Percentiles rank a stretch among this genome's conserved stretches.
Conservation (phyloP, 257 asterid species). For the Thymus quinquecostatus region DNA sequence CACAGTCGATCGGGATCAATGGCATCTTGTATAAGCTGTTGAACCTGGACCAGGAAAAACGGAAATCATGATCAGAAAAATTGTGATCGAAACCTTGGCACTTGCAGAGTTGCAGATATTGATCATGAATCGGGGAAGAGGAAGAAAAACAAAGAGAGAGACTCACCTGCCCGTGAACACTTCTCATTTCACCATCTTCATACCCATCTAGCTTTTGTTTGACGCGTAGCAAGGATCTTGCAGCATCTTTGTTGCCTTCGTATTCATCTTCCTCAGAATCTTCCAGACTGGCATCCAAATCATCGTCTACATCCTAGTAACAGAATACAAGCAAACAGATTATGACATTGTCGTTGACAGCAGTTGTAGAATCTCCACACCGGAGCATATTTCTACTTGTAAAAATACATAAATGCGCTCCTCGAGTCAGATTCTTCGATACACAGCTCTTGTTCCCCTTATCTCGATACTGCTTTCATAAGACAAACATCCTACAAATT, state of each 20-base stretch:
- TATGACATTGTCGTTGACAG: not conserved
- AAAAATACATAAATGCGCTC: not conserved
- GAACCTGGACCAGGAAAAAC: slow-evolving; percentile 58
- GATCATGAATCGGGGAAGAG: not conserved
- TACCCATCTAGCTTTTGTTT: slow-evolving; percentile 99
- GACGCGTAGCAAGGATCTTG: slow-evolving; percentile 96
- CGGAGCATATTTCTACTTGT: not conserved
- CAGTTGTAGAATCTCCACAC: slow-evolving; percentile 9
- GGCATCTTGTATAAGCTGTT: slow-evolving; percentile 93
- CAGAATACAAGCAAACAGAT: slow-evolving; percentile 23
- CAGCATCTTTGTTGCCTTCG: slow-evolving; percentile 97
- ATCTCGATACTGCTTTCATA: not conserved
- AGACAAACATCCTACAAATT: slow-evolving; percentile 9
- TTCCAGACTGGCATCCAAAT: slow-evolving; percentile 68
- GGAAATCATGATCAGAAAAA: not conserved
- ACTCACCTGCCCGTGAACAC: slow-evolving; percentile 89
- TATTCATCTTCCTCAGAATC: slow-evolving; percentile 72
- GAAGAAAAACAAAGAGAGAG: not conserved
- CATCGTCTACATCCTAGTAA: slow-evolving; percentile 77
- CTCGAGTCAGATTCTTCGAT: not conserved
- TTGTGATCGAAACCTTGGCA: not conserved
- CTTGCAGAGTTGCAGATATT: not conserved
- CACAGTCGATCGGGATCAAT: slow-evolving; percentile 91
- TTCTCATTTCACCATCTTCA: slow-evolving; percentile 98
- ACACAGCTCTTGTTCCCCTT: not conserved